Evolutionary conservation across 2,329 filamentous ascomycete genomes (phyloP).

Genomic region (Polychaeton citri): DNA sequence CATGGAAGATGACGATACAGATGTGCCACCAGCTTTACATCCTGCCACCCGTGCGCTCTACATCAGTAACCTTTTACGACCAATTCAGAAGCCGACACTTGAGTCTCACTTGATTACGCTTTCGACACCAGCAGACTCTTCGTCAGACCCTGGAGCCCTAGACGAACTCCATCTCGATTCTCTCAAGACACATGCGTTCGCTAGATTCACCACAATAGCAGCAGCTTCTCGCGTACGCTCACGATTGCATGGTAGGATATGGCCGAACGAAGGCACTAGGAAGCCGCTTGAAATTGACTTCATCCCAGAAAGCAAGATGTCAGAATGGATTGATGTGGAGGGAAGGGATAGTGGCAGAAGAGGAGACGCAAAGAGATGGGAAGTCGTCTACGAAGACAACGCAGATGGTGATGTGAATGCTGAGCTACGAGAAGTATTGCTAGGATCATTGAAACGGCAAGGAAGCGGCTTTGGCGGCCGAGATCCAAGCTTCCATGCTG

Average conservation of each 20-base stretch:
- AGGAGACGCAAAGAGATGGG: conserved; percentile 45
- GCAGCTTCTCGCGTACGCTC: conserved; percentile 66
- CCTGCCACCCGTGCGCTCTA: conserved; percentile 57
- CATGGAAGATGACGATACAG: not conserved
- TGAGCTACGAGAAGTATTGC: conserved; percentile 12
- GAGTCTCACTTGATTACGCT: conserved; percentile 56
- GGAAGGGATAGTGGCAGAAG: conserved; percentile 33
- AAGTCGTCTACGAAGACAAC: conserved; percentile 49
- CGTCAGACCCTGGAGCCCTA: conserved; percentile 39
- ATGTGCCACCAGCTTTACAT: conserved; percentile 24
- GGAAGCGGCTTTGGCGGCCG: conserved; percentile 40
- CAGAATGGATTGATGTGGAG: conserved; percentile 62
- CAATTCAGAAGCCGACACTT: conserved; percentile 56
- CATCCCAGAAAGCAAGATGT: conserved; percentile 60
- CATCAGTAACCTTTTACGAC: conserved; percentile 81
- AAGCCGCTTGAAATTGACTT: conserved; percentile 85
- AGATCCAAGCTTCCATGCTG: conserved; percentile 20
- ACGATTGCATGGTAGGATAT: conserved; percentile 63
- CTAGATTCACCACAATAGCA: conserved; percentile 52
- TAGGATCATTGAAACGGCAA: not conserved
- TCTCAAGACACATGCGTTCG: conserved; percentile 80
- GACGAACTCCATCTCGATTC: conserved; percentile 65
- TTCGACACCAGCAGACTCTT: conserved; percentile 44
- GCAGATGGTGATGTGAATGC: conserved; percentile 36
- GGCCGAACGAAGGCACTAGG: conserved; percentile 75